These are phyloP conservation scores for Monosporozyma aerobia DNA, from an alignment of 805 yeast species.

Conservation along the genomic window DNA sequence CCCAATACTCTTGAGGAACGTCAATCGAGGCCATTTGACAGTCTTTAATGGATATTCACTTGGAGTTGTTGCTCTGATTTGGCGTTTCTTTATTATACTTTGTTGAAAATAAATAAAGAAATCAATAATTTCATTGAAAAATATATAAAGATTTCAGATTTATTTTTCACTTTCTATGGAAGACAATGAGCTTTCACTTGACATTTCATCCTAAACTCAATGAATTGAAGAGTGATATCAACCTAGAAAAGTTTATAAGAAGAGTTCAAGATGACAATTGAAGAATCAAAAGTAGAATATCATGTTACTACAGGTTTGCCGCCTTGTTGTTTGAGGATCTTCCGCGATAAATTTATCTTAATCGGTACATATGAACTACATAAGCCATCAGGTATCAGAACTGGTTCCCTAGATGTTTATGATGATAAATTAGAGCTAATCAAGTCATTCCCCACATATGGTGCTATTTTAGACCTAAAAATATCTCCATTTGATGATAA, in stretches of 20 bases:
- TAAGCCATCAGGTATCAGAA: constrained; percentile 44
- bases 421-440: constrained; percentile 18
- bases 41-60: background rate
- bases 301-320: constrained; percentile 45
- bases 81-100: background rate
- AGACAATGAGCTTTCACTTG: background rate
- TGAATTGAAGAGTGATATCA: background rate
- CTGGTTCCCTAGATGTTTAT: constrained; percentile 51
- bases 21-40: background rate
- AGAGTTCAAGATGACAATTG: background rate
- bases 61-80: background rate
- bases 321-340: constrained; percentile 71
- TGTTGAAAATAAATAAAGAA: background rate
- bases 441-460: constrained; percentile 31
- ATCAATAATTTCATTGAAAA: background rate
- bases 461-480: constrained; percentile 75
- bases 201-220: background rate
- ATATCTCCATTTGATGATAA: constrained; percentile 45
- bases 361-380: constrained; percentile 79
- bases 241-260: background rate
- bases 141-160: background rate
- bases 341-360: constrained; percentile 39
- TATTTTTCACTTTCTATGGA: background rate
- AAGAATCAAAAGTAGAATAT: background rate
- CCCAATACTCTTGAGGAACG: constrained; percentile 17